phyloP scores from a whole-genome alignment of 805 yeast genomes.

The Lachancea nothofagi region DNA sequence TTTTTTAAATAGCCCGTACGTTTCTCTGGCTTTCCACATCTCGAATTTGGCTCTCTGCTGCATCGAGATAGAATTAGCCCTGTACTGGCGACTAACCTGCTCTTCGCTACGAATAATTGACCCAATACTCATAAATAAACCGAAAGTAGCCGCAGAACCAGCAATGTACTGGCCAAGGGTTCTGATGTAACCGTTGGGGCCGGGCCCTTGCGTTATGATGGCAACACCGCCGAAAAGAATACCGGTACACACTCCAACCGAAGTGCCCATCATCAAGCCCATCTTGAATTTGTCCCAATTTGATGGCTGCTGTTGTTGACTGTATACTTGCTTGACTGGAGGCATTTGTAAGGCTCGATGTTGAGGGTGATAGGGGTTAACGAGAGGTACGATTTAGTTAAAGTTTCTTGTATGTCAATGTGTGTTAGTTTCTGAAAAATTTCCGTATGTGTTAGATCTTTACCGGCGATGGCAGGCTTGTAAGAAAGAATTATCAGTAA shows the following conservation, averaged over 20 bases:
- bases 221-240: constrained; percentile 91
- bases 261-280: constrained; percentile 94
- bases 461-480: no score
- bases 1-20: constrained; percentile 12
- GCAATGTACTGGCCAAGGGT: constrained; percentile 94
- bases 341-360: no score
- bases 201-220: constrained; percentile 90
- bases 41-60: constrained; percentile 32
- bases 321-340: constrained; percentile 66
- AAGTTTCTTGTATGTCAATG: no score
- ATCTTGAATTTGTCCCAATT: constrained; percentile 94
- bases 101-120: constrained; percentile 78
- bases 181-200: constrained; percentile 95
- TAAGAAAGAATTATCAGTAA: no score
- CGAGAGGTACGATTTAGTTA: no score
- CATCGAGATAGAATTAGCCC: constrained; percentile 11
- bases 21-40: constrained; percentile 23
- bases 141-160: constrained; percentile 96
- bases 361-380: no score
- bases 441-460: no score
- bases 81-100: constrained; percentile 1
- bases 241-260: constrained; percentile 86
- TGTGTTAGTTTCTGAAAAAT: no score
- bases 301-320: constrained; percentile 58
- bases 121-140: constrained; percentile 93